Conservation (phyloP, 768 basidiomycete species). For the Serendipita sp. region DNA sequence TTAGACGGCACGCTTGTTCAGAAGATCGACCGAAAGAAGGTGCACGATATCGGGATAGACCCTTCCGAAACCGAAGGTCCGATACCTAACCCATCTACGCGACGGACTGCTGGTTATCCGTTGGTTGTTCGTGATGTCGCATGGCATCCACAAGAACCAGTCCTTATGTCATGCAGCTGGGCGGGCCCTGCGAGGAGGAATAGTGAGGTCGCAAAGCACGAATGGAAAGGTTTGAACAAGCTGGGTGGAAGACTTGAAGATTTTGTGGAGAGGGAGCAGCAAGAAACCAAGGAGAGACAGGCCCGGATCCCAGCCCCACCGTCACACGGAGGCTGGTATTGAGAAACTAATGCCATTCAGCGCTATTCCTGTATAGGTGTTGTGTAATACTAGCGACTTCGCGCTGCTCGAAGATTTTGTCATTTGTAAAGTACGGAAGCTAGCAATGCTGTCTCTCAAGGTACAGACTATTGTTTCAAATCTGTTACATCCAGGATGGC, state of each 20-base stretch:
- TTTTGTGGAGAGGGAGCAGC: slow-evolving; percentile 41
- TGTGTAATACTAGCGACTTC: neutral
- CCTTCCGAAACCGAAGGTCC: slow-evolving; percentile 46
- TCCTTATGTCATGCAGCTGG: slow-evolving; percentile 88
- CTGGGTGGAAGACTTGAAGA: slow-evolving; percentile 45
- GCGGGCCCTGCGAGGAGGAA: slow-evolving; percentile 37
- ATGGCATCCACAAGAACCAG: slow-evolving; percentile 88
- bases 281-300: slow-evolving; percentile 19
- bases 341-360: neutral
- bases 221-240: slow-evolving; percentile 88
- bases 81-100: neutral
- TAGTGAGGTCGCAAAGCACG: slow-evolving; percentile 77
- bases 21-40: slow-evolving; percentile 63
- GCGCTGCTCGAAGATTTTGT: neutral
- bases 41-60: slow-evolving; percentile 51
- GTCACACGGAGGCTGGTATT: neutral
- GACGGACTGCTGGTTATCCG: slow-evolving; percentile 15
- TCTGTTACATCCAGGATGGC: neutral
- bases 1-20: slow-evolving; percentile 77
- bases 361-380: too few relatives aligned
- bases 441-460: neutral
- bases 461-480: neutral
- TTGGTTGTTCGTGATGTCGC: slow-evolving; percentile 73
- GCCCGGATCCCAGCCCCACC: neutral
- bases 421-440: neutral